phyloP scores from a whole-genome alignment of 306 rosid genomes.

The Cucurbita argyrosperma region DNA sequence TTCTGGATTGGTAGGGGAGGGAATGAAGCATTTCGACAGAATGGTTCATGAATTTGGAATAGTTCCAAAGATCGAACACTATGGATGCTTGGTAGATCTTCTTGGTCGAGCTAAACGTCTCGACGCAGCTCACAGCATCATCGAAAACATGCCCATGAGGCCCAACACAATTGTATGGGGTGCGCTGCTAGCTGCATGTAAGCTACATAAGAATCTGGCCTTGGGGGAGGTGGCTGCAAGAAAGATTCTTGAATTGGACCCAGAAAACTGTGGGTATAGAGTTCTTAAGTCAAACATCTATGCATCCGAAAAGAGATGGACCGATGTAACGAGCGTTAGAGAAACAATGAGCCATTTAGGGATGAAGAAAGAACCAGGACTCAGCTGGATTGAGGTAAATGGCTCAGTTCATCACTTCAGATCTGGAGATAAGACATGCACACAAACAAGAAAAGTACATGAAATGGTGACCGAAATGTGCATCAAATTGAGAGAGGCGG shows the following conservation, averaged over 20 bases:
- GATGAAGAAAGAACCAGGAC: conserved; percentile 45
- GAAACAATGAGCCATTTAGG: conserved; percentile 29
- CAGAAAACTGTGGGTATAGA: conserved; percentile 32
- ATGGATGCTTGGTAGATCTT: conserved; percentile 59
- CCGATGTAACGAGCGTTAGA: conserved; percentile 33
- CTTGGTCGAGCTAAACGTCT: conserved; percentile 49
- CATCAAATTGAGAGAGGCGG: conserved; percentile 32
- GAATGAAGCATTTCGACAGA: conserved; percentile 28
- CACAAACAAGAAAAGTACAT: conserved; percentile 25
- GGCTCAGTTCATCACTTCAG: conserved; percentile 43
- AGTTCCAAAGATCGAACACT: conserved; percentile 46
- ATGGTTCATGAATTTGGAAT: conserved; percentile 29
- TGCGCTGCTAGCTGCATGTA: conserved; percentile 53
- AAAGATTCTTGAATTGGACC: conserved; percentile 39
- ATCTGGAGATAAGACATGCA: conserved; percentile 42
- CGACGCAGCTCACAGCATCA: conserved; percentile 28
- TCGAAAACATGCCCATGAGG: conserved; percentile 38
- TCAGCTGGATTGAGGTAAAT: conserved; percentile 41
- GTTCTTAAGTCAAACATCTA: conserved; percentile 57
- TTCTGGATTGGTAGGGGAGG: conserved; percentile 37
- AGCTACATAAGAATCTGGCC: conserved; percentile 23
- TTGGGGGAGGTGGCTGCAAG: conserved; percentile 47
- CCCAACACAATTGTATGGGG: conserved; percentile 45
- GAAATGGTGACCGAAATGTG: conserved; percentile 42
- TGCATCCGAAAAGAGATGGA: conserved; percentile 47